Base-by-base conservation (phyloP, 305 asterid genomes). In the Solanum hybrid region DNA sequence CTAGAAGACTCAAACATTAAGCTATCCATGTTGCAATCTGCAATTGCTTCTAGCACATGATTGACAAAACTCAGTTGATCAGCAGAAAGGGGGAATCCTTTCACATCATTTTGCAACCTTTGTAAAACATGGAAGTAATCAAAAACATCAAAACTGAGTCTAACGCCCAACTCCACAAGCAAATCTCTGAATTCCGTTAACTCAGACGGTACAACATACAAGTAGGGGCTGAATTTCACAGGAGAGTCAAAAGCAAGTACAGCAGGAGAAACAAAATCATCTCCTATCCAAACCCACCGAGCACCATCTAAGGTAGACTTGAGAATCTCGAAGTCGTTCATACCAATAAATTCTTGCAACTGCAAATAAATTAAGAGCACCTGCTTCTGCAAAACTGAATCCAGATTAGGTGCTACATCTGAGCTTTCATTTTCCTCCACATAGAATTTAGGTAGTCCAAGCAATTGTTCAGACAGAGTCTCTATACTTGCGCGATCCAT, bases 161-260 rank as follows among this genome's bases (percentile, higher is more conserved):
- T 96, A 72, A 97, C 98, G 72, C 99, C 99, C 90, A 97, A 92
- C 78, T 96, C 98, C 95, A 97, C 91, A 89, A 97, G 99, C 94
- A 97, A 93, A 93, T 96, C 99, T 91, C 96, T 95, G 92, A 94
- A 96, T 80, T 92, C 90, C 51, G 97, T 94, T 89, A 97, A 93
- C 93, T 97, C 99, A 82, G 99, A 95, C 57, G 99, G 99, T 87
- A 97, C 99, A 92, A 96, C 99, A 91, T 95, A 96, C 93, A 96
- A 93, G 95, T 97, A 97, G 51, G 99, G 99, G 91, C 96, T 95
- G 93, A 93, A 97, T 93, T 96, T 96, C 92, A 96, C 98, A 86
- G 99, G 99, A 83, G 99, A 96, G 93, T 97, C 98, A 92, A 96
- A 97, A 89, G 99, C 99, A 90, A 97, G 99, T 89, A 95, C 97